Percentiles rank a stretch among this genome's conserved stretches.
These are phyloP conservation scores for Vicia faba DNA, from an alignment of 306 rosid genomes.

Conservation along the genomic window DNA sequence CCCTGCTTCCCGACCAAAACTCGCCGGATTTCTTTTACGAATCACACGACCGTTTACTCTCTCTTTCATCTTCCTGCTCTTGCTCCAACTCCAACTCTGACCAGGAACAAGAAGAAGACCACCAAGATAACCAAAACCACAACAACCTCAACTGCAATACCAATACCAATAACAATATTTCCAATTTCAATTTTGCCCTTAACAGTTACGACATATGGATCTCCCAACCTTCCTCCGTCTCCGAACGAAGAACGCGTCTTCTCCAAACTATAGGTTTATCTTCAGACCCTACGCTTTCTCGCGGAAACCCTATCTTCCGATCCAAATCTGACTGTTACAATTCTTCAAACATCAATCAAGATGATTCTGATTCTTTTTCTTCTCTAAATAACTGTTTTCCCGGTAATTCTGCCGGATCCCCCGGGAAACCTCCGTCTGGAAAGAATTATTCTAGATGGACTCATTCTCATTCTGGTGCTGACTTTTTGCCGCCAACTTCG, in stretches of 20 bases:
- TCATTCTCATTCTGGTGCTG: slow-evolving; percentile 39
- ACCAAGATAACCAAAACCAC: neutral
- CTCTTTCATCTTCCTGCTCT: slow-evolving; percentile 81
- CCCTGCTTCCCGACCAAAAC: slow-evolving; percentile 34
- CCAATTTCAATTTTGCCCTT: slow-evolving; percentile 36
- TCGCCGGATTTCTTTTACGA: slow-evolving; percentile 78
- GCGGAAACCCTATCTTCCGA: slow-evolving; percentile 43
- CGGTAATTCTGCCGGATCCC: slow-evolving; percentile 43
- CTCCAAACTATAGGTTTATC: slow-evolving; percentile 78
- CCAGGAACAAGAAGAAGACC: slow-evolving; percentile 30
- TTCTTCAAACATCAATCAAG: too few relatives aligned
- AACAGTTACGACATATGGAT: slow-evolving; percentile 84
- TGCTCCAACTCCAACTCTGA: slow-evolving; percentile 86
- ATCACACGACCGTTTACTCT: slow-evolving; percentile 82
- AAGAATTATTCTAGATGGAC: slow-evolving; percentile 42
- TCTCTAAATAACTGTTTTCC: slow-evolving; percentile 43
- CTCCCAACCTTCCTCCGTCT: slow-evolving; percentile 88
- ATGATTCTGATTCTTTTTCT: neutral
- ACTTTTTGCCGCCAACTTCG: neutral
- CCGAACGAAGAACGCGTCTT: slow-evolving; percentile 82
- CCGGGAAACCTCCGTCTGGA: slow-evolving; percentile 67
- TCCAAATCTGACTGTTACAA: slow-evolving; percentile 61
- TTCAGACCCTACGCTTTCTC: slow-evolving; percentile 59
- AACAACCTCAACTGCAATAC: too few relatives aligned
- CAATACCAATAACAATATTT: slow-evolving; percentile 14